Base-by-base conservation (phyloP, 768 basidiomycete species). In the Naganishia randhawae region DNA sequence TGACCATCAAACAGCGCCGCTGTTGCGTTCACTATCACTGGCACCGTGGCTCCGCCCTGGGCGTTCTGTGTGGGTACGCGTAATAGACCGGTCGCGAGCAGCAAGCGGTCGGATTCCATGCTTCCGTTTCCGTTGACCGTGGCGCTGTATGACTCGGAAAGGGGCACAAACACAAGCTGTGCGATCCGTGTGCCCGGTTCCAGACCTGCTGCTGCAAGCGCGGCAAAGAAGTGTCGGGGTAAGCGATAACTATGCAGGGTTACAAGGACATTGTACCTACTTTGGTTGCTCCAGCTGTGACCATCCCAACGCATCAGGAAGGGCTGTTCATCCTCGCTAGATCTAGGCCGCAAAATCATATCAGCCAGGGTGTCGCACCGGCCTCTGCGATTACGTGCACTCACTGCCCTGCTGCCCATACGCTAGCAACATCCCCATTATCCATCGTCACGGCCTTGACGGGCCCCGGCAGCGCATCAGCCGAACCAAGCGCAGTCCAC, bases 301-400 rank as follows among this genome's bases (percentile, higher is more conserved):
- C 95, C 95, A 78, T 97, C 84, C 90, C 92, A 99, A 74, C 87
- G 89, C 41, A 85, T 83, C 67, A 97, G 79, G 82, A 91, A 97
- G 0, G 91, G 82, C 1, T 84, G 81, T 5, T 84, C 82, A 14
- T 85, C 87, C 66, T 88, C 85, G n/a, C 75, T 79, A 4, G 65
- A 66, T 4, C 65, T 66, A 31, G 27, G 33, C 31, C 11, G 45
- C 14, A 48, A 13, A 48, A n/a, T 48, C n/a, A 86, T 82, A 41
- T 87, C 29, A 61, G 41, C 37, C 1, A n/a, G n/a, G n/a, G n/a
- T 45, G 6, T 22, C 14, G 22, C 3, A n/a, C n/a, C n/a, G n/a
- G n/a, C 8, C 2, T 66, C 62, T 63, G 27, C 41, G 7, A 11
- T 17, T 42, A 27, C 16, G 45, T 14, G 17, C n/a, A 80, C 87